Evolutionary conservation across 2,329 filamentous ascomycete genomes (phyloP).

Genomic region (Alternaria metachromatica): DNA sequence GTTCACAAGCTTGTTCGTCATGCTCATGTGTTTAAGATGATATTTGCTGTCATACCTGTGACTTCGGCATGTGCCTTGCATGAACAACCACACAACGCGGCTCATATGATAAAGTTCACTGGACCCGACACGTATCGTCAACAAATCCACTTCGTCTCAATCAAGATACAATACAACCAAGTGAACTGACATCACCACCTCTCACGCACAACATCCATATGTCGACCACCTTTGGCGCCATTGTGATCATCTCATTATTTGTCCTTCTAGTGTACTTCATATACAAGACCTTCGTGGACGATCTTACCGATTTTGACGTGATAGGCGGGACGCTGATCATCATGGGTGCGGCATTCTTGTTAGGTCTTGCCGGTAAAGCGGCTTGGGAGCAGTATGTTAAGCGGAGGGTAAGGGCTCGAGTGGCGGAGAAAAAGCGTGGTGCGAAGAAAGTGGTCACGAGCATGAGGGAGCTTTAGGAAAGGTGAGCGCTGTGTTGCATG

Average conservation of each 20-base stretch:
- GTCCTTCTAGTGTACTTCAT: neutral
- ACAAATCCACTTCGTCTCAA: neutral
- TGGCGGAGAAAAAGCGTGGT: too few relatives aligned
- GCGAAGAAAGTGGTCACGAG: too few relatives aligned
- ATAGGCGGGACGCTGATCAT: neutral
- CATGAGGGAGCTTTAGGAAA: too few relatives aligned
- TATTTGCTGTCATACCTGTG: neutral
- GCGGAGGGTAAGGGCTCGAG: too few relatives aligned
- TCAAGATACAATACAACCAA: neutral
- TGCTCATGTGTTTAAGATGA: neutral
- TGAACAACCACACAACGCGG: neutral
- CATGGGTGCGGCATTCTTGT: neutral
- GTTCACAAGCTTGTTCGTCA: neutral
- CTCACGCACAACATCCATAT: neutral
- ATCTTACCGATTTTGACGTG: neutral
- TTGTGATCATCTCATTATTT: neutral
- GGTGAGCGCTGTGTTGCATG: too few relatives aligned
- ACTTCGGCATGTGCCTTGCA: neutral
- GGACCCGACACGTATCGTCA: neutral
- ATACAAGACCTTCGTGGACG: neutral
- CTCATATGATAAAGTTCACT: neutral
- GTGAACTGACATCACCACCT: neutral
- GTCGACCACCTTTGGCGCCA: neutral
- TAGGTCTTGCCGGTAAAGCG: neutral
- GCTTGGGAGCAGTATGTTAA: neutral